Evolutionary conservation across 768 basidiomycete species (phyloP).

Genomic region (Boletus insuetus): DNA sequence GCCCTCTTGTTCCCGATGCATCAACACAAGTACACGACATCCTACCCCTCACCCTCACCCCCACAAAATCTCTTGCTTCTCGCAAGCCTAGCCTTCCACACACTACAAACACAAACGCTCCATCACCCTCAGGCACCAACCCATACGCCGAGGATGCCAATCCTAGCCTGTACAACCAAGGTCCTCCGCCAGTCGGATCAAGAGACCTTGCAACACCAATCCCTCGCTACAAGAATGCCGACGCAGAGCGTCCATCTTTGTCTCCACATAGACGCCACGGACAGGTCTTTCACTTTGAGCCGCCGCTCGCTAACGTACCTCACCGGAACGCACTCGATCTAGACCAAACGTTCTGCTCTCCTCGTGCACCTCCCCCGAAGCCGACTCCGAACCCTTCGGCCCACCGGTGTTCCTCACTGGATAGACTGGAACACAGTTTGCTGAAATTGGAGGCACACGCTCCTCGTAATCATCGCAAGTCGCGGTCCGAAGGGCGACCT

Average conservation of each 20-base stretch:
- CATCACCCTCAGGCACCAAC: neutral
- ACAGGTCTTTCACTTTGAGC: conserved; percentile 22
- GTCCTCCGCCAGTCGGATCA: neutral
- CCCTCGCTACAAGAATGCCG: conserved; percentile 7
- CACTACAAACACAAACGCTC: neutral
- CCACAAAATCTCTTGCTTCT: conserved; percentile 18
- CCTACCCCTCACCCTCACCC: conserved; percentile 17
- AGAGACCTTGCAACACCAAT: neutral
- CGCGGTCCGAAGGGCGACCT: conserved; percentile 13
- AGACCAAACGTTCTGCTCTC: conserved; percentile 12
- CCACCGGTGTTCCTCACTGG: conserved; percentile 30
- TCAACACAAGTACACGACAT: conserved; percentile 8
- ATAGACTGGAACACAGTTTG: conserved; percentile 34
- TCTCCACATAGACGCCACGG: conserved; percentile 24
- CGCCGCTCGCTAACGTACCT: neutral
- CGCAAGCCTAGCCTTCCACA: conserved; percentile 2
- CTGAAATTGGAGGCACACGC: conserved; percentile 31
- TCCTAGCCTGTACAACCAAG: neutral
- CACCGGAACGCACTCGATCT: conserved; percentile 1
- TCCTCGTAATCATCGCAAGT: conserved; percentile 25
- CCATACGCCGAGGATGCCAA: neutral
- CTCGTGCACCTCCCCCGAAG: conserved; percentile 21
- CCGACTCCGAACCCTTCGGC: conserved; percentile 9
- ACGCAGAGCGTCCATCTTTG: conserved; percentile 1
- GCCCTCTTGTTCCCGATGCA: neutral